Evolutionary conservation across 2,329 filamentous ascomycete genomes (phyloP).

Genomic region (Calonectria pseudoreteaudii): DNA sequence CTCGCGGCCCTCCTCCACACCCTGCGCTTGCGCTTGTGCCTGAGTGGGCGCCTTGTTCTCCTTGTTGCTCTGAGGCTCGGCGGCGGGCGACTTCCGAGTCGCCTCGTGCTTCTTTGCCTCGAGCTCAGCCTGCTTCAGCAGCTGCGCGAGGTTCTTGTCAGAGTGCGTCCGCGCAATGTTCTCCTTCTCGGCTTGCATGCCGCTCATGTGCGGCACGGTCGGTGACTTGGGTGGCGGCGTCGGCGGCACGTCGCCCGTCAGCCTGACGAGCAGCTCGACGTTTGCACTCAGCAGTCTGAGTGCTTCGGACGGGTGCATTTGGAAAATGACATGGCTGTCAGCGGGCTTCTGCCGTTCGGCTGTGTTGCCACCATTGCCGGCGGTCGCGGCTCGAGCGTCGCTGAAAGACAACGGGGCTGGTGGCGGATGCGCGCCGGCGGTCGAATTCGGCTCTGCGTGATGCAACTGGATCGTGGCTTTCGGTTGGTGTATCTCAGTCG

Average conservation of each 20-base stretch:
- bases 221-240: conserved; percentile 78
- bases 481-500: conserved; percentile 34
- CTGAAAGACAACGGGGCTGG: conserved; percentile 57
- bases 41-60: background rate
- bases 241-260: conserved; percentile 83
- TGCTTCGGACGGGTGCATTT: conserved; percentile 77
- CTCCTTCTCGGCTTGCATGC: conserved; percentile 72
- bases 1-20: background rate
- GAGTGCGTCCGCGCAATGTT: conserved; percentile 70
- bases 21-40: conserved; percentile 4
- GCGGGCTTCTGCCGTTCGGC: conserved; percentile 38
- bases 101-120: conserved; percentile 40
- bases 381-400: conserved; percentile 48
- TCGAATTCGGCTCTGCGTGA: conserved; percentile 37
- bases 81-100: conserved; percentile 24
- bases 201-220: conserved; percentile 74
- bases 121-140: conserved; percentile 56
- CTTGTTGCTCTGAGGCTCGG: background rate
- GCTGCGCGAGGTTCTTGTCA: conserved; percentile 61
- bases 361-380: conserved; percentile 35
- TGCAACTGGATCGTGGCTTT: conserved; percentile 34
- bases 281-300: conserved; percentile 82
- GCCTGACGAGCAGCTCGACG: conserved; percentile 76
- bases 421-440: conserved; percentile 43
- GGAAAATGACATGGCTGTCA: conserved; percentile 75